Evolutionary conservation across 1,139 yeast species (phyloP).

Genomic region (Nakaseomyces kungkrabaensis): DNA sequence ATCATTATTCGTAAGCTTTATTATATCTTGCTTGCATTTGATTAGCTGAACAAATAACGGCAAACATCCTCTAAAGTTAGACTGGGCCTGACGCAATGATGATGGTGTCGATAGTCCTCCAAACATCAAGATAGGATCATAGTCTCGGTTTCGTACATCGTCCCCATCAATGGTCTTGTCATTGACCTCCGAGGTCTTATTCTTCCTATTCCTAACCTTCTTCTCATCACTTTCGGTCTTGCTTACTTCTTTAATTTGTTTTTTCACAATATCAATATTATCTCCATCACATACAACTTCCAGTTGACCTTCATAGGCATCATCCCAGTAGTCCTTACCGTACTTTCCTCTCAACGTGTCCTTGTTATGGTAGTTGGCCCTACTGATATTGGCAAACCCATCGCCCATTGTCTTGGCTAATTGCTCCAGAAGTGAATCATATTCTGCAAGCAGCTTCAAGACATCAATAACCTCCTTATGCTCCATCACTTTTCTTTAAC

Average conservation of each 20-base stretch:
- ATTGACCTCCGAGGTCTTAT: not conserved
- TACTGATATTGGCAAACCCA: conserved; percentile 22
- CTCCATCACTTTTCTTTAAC: not conserved
- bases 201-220: not conserved
- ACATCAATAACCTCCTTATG: conserved; percentile 9
- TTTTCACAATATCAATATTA: conserved; percentile 5
- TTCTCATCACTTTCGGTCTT: conserved; percentile 5
- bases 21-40: conserved; percentile 11
- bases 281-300: conserved; percentile 8
- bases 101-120: conserved; percentile 23
- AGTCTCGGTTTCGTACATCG: conserved; percentile 2
- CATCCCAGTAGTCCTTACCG: conserved; percentile 28
- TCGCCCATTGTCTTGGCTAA: conserved; percentile 17
- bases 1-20: not conserved
- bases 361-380: conserved; percentile 28
- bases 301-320: conserved; percentile 19
- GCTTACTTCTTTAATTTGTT: conserved; percentile 1
- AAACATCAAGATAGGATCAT: conserved; percentile 26
- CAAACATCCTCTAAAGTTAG: conserved; percentile 19
- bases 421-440: conserved; percentile 24
- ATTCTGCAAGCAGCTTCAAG: conserved; percentile 15
- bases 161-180: not conserved
- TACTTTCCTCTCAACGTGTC: conserved; percentile 24
- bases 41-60: conserved; percentile 17
- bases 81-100: conserved; percentile 21